Base-by-base conservation (phyloP, 495 filamentous ascomycete genomes). In the Lasiosphaeria miniovina region DNA sequence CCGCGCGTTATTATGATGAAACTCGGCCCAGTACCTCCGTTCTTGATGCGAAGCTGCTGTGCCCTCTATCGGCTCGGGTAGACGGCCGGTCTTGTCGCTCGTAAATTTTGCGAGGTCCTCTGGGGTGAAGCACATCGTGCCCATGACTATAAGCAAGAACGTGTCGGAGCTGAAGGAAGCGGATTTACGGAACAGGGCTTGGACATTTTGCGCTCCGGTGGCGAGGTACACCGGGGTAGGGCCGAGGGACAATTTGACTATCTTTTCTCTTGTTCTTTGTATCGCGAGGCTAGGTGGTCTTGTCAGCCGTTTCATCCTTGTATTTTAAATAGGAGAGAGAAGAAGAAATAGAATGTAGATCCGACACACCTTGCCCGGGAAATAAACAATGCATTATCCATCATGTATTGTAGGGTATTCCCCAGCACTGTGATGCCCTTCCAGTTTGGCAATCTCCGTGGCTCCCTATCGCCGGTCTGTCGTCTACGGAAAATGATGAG, bases 101-200 rank as follows among this genome's bases (percentile, higher is more conserved):
- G n/a, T n/a, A n/a, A n/a, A n/a, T n/a, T n/a, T n/a, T n/a, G n/a
- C n/a, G n/a, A n/a, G n/a, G n/a, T n/a, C n/a, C n/a, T n/a, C n/a
- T n/a, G n/a, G n/a, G n/a, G n/a, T n/a, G n/a, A n/a, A n/a, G n/a
- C n/a, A n/a, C n/a, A n/a, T n/a, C n/a, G n/a, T 41, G 38, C 38
- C 45, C 55, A 51, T 50, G 6, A 36, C 35, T 46, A 58, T 50
- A 2, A 58, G 32, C 14, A 40, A 17, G 48, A 58, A 58, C 2
- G 31, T 51, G 45, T 58, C 55, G 14, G 46, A 36, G 45, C 55
- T 51, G 7, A 58, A 8, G 34, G 55, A 58, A n/a, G 45, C 12
- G 3, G 55, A 51, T 36, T 58, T 58, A 31, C 55, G 45, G 17
- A 58, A 58, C 33, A 58, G 45, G 11, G 55, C 32, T 34, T 58